Evolutionary conservation across 805 yeast genomes (phyloP).

Genomic region (Saccharomycodes ludwigii): DNA sequence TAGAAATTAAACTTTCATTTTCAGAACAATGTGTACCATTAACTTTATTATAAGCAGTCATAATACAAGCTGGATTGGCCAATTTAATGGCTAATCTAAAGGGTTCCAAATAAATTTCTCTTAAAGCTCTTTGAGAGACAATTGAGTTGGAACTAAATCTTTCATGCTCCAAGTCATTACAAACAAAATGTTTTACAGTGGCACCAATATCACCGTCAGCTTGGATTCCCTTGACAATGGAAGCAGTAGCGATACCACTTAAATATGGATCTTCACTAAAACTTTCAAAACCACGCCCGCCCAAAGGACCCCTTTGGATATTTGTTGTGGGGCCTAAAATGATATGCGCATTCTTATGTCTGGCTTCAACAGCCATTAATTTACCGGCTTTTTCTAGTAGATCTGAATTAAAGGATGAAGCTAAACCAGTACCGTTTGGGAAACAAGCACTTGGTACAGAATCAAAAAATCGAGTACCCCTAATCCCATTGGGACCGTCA

Average conservation of each 20-base stretch:
- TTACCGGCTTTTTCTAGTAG: slow-evolving; percentile 37
- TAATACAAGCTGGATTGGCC: slow-evolving; percentile 39
- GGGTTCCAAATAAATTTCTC: slow-evolving; percentile 54
- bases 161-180: slow-evolving; percentile 51
- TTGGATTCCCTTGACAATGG: slow-evolving; percentile 44
- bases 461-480: slow-evolving; percentile 44
- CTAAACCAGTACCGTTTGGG: slow-evolving; percentile 51
- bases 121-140: slow-evolving; percentile 46
- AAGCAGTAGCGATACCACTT: slow-evolving; percentile 35
- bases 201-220: slow-evolving; percentile 36
- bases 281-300: slow-evolving; percentile 53
- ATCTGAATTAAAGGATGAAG: slow-evolving; percentile 41
- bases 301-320: slow-evolving; percentile 44
- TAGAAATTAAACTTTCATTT: slow-evolving; percentile 28
- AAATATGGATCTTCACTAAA: slow-evolving; percentile 50
- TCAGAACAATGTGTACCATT: slow-evolving; percentile 50
- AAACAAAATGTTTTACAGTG: slow-evolving; percentile 49
- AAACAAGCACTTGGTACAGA: slow-evolving; percentile 44
- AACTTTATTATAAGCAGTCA: slow-evolving; percentile 54
- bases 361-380: slow-evolving; percentile 43
- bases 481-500: slow-evolving; percentile 56
- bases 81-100: slow-evolving; percentile 47
- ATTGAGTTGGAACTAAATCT: slow-evolving; percentile 36
- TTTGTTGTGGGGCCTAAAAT: slow-evolving; percentile 40
- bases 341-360: slow-evolving; percentile 38